A percentile compares a stretch with the other conserved stretches of the same genome.
These are phyloP conservation scores for Candida yuanshanica DNA, from an alignment of 805 yeast genomes.

Conservation along the genomic window DNA sequence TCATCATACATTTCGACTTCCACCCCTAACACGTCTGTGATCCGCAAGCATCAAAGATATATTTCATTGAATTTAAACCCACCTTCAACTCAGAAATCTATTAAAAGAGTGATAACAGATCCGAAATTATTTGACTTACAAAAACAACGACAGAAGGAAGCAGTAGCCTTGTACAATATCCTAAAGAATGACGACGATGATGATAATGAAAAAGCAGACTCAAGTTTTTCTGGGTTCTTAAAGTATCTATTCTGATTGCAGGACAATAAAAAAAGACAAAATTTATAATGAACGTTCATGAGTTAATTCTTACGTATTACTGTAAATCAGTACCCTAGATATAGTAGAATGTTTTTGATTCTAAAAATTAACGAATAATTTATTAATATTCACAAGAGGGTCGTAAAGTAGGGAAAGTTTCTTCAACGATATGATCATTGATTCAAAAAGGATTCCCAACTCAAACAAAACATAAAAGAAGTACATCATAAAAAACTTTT, in stretches of 20 bases:
- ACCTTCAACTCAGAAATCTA: constrained; percentile 4
- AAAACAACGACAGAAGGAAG: constrained; percentile 1
- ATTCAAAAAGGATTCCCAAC: no score
- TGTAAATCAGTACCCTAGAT: no score
- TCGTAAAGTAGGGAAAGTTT: neutral
- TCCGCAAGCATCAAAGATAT: constrained; percentile 8
- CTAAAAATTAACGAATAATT: neutral
- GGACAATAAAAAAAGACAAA: neutral
- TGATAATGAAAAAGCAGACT: constrained; percentile 6
- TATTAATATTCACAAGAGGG: neutral
- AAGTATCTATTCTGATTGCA: constrained; percentile 14
- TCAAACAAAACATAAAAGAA: neutral
- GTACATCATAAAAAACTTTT: neutral
- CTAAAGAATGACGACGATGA: constrained; percentile 10
- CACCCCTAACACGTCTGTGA: constrained; percentile 16
- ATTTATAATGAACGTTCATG: constrained; percentile 1
- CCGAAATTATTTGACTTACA: constrained; percentile 7
- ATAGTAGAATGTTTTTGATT: no score
- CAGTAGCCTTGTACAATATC: constrained; percentile 21
- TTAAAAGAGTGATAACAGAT: constrained; percentile 10
- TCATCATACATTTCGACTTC: constrained; percentile 7
- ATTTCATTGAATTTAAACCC: constrained; percentile 22
- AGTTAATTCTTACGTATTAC: neutral
- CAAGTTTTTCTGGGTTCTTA: constrained; percentile 16
- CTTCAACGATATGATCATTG: no score